Evolutionary conservation across 306 rosid species (phyloP), one percentile per base, ranked within the genome.

Genomic region (Begonia peltatifolia): DNA sequence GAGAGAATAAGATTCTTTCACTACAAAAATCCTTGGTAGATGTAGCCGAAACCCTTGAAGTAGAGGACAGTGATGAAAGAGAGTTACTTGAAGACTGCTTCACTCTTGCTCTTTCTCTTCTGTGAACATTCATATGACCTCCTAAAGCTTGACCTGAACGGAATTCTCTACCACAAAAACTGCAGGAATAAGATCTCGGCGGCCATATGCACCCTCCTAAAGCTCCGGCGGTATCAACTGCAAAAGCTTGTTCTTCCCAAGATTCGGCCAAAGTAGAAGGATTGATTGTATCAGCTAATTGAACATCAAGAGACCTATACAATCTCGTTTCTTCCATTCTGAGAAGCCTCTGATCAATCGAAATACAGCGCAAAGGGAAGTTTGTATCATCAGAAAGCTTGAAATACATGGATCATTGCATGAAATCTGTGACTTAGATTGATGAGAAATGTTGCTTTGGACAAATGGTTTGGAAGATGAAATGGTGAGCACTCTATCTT

Each of bases 191-290:
- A 48, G 90, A 89, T 60, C 95, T 83, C 10, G 95, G 97, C 0
- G 97, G 97, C 97, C 97, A 89, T 30, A 30, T 7, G 38, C 38
- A 30, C 38, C 38, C 38, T 56, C 97, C 95, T 4, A 81, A 81
- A 64, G 78, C 57, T 11, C 83, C 93, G 0, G 87, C 74, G 1
- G 94, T 77, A 11, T 89, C 97, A 60, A 82, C 94, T 0, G 94
- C 95, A 14, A 89, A 89, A 52, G 94, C 95, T 80, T 80, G 87
- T 53, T 89, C 97, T 70, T 89, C 97, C 97, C 97, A 89, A 1
- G 95, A 84, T 17, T 71, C 77, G 13, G 75, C 71, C 38, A 30
- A 30, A 12, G 67, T 61, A 5, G 59, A 51, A 22, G 77, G 50
- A 18, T 20, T 50, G 6, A 52, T 55, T 7, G 64, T 12, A 52